A percentile compares a stretch with the other conserved stretches of the same genome.
These are phyloP conservation scores for Podospora anserina DNA, from an alignment of 495 filamentous ascomycete species.

Conservation along the genomic window DNA sequence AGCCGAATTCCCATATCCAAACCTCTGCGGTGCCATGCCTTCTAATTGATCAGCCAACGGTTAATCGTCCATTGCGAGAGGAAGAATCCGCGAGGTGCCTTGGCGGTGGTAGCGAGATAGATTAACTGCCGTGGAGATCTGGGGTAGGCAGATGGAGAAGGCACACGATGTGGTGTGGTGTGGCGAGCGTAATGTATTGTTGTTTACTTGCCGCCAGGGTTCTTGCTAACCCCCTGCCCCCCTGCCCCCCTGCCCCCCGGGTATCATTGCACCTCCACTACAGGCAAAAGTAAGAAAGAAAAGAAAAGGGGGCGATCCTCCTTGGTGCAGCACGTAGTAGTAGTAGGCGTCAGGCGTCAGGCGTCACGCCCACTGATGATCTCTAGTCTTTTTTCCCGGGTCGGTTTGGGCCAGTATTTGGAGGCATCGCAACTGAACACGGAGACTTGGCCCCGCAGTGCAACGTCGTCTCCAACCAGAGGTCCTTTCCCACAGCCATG, in stretches of 20 bases:
- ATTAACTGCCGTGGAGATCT: slow-evolving; percentile 22
- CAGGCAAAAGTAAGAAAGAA: no score
- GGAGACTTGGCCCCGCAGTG: slow-evolving; percentile 26
- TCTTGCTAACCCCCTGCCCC: background rate
- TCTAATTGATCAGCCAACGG: slow-evolving; percentile 19
- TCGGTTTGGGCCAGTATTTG: slow-evolving; percentile 8
- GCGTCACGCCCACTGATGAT: background rate
- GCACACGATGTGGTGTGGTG: background rate
- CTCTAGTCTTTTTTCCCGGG: slow-evolving; percentile 21
- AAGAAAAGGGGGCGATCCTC: no score
- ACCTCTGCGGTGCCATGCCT: slow-evolving; percentile 13
- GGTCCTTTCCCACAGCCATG: background rate
- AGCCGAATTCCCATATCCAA: slow-evolving; percentile 28
- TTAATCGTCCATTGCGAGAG: slow-evolving; percentile 16
- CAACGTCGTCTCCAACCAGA: slow-evolving; percentile 12
- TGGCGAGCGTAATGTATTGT: background rate
- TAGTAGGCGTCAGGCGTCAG: background rate
- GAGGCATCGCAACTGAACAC: slow-evolving; percentile 12
- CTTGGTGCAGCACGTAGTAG: no score
- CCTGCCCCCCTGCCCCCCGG: background rate
- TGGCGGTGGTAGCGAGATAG: slow-evolving; percentile 22
- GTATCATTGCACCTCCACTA: background rate
- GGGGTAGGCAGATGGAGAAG: slow-evolving; percentile 12
- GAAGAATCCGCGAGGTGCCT: slow-evolving; percentile 16
- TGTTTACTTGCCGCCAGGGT: background rate